Base-by-base conservation (phyloP, 208 protist genomes). In the Leishmania aethiopica region DNA sequence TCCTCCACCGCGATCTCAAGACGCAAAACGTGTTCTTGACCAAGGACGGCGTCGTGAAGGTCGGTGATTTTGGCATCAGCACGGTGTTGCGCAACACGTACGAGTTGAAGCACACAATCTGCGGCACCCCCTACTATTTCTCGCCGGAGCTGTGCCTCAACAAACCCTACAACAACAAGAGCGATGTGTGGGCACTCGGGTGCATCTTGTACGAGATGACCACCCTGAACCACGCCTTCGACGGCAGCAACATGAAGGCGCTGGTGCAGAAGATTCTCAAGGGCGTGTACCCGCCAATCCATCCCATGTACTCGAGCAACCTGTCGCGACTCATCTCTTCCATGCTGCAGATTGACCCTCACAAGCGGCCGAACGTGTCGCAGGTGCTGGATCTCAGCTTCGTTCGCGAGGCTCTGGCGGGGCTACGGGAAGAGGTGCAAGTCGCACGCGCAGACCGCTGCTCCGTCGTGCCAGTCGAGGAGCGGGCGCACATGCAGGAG, bases 41-140 rank as follows among this genome's bases (percentile, higher is more conserved):
- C 1, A 87, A 85, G 53, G 96, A 97, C 76, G 92, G 94, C 15
- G 86, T 96, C 13, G 92, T 97, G 42, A 97, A 97, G 83, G 86
- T 98, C n/a, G 93, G 93, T 71, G 96, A 98, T 86, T 98, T 98
- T 86, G 96, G 96, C 53, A 98, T 99, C 45, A 95, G 93, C 83
- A 98, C 95, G 3, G 90, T 99, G 49, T 84, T 99, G 57, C 93
- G 92, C 35, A 97, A 97, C 86, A 98, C 96, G 10, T 96, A 93
- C 80, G 92, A 95, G 75, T 78, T 98, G 64, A 95, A 95, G 78
- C 90, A 93, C 42, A 99, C 98, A 1, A 91, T 99, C 40, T 97
- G 98, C 83, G 98, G 98, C 19, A 99, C 97, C 32, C 97, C 97
- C 19, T 99, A 99, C 86, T 99, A 99, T 86, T 97, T 99, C 86